Evolutionary conservation across 495 filamentous ascomycete genomes (phyloP).

Genomic region (Xylaria palmicola): DNA sequence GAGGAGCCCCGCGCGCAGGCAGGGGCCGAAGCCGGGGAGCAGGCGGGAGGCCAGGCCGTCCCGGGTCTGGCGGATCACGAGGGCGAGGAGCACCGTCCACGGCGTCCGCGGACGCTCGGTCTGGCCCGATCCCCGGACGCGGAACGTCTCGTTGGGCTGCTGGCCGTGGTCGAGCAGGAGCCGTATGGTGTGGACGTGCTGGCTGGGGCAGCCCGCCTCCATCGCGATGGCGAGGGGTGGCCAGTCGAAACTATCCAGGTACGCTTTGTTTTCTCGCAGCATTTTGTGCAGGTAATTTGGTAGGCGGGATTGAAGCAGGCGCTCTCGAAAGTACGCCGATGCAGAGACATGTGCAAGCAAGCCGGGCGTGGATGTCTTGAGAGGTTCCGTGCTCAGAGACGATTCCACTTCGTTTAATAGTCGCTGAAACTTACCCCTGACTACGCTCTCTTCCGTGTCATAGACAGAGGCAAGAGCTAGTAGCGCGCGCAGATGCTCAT

Average conservation of each 20-base stretch:
- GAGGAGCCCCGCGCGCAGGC: slow-evolving; percentile 2
- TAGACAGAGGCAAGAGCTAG: not conserved
- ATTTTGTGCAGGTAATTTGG: slow-evolving; percentile 5
- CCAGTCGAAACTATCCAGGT: not conserved
- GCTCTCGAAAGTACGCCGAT: slow-evolving; percentile 5
- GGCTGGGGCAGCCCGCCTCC: slow-evolving; percentile 5
- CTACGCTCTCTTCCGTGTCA: not conserved
- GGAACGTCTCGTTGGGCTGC: not conserved
- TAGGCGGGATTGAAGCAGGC: slow-evolving; percentile 4
- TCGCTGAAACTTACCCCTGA: not conserved
- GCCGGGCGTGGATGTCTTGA: not conserved
- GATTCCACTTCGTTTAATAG: slow-evolving; percentile 6
- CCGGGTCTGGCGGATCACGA: not conserved
- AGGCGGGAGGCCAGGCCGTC: slow-evolving; percentile 5
- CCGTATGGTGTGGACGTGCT: slow-evolving; percentile 1
- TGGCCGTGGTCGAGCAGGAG: slow-evolving; percentile 2
- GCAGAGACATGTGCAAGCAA: not conserved
- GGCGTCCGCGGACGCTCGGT: not conserved
- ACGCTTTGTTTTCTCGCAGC: not conserved
- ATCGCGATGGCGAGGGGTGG: slow-evolving; percentile 2
- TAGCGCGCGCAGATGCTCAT: slow-evolving; percentile 5
- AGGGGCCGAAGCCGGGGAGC: not conserved
- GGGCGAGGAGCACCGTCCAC: not conserved
- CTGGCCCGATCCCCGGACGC: not conserved
- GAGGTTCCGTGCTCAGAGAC: not conserved